phyloP scores from a whole-genome alignment of 73 alveolate genomes.

The Tetrahymena thermophila region DNA sequence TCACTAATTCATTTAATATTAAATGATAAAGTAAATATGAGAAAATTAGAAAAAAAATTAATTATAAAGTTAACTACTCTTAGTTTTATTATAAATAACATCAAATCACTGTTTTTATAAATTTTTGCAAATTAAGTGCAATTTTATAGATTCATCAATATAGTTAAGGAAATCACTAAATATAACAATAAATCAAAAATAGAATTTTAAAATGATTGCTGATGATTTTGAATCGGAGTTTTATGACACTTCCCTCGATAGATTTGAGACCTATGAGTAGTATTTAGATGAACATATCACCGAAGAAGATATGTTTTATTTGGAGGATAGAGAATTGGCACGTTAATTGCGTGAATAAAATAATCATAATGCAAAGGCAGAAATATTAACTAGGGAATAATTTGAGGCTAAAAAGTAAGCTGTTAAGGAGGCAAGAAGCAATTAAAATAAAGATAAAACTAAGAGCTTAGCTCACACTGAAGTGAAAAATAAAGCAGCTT shows the following conservation, averaged over 20 bases:
- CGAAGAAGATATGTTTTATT: constrained; percentile 80
- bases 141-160: not conserved
- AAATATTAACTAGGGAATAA: constrained; percentile 83
- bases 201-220: constrained; percentile 22
- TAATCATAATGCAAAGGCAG: constrained; percentile 84
- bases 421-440: constrained; percentile 79
- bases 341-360: constrained; percentile 90
- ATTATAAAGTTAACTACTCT: not conserved
- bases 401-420: constrained; percentile 85
- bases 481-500: constrained; percentile 9
- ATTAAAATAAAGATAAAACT: constrained; percentile 64
- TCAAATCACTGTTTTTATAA: not conserved
- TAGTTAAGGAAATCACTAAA: not conserved
- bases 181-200: too few species aligned
- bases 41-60: not conserved
- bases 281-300: constrained; percentile 88
- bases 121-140: not conserved
- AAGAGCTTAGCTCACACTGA: constrained; percentile 49
- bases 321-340: constrained; percentile 95
- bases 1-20: too few species aligned
- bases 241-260: constrained; percentile 63
- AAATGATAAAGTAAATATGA: too few species aligned
- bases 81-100: not conserved
- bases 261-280: constrained; percentile 82
- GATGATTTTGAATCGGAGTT: constrained; percentile 41